These are phyloP conservation scores for Ogataea minuta DNA, from an alignment of 805 yeast species.

Conservation along the genomic window DNA sequence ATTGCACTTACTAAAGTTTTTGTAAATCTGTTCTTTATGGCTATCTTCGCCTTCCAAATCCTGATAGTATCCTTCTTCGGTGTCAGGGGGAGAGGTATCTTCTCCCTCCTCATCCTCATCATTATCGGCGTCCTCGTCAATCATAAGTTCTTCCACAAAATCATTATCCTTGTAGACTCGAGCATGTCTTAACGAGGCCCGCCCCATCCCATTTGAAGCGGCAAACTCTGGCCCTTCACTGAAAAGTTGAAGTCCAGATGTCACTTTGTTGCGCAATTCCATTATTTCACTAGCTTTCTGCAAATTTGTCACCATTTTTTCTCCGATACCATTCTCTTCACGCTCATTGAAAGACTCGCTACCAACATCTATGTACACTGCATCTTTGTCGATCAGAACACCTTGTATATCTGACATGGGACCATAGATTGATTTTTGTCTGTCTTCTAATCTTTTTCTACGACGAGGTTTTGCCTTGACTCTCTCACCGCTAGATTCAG, in stretches of 20 bases:
- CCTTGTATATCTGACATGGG: constrained; percentile 99
- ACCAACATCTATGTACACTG: constrained; percentile 89
- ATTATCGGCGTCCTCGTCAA: constrained; percentile 44
- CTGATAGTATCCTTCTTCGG: constrained; percentile 29
- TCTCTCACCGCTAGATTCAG: constrained; percentile 58
- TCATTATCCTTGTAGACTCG: constrained; percentile 42
- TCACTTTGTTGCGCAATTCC: constrained; percentile 39
- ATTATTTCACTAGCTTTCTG: constrained; percentile 67
- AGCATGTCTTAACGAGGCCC: constrained; percentile 58
- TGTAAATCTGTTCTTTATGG: not conserved
- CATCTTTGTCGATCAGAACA: constrained; percentile 93
- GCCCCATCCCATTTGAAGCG: constrained; percentile 50
- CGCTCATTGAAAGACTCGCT: constrained; percentile 28
- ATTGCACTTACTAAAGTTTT: not conserved
- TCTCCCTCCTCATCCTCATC: constrained; percentile 41
- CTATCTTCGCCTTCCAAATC: not conserved
- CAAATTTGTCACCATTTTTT: constrained; percentile 74
- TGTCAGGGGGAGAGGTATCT: constrained; percentile 39
- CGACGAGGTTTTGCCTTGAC: constrained; percentile 53
- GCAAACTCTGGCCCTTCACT: constrained; percentile 40
- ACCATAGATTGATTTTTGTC: constrained; percentile 91
- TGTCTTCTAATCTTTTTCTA: constrained; percentile 89
- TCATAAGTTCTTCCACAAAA: constrained; percentile 35
- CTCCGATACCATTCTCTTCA: constrained; percentile 70
- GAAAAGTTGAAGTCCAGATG: constrained; percentile 71